Evolutionary conservation across 75 land plant genomes (phyloP), one percentile per base, ranked within the genome.

Genomic region (Picea glauca): DNA sequence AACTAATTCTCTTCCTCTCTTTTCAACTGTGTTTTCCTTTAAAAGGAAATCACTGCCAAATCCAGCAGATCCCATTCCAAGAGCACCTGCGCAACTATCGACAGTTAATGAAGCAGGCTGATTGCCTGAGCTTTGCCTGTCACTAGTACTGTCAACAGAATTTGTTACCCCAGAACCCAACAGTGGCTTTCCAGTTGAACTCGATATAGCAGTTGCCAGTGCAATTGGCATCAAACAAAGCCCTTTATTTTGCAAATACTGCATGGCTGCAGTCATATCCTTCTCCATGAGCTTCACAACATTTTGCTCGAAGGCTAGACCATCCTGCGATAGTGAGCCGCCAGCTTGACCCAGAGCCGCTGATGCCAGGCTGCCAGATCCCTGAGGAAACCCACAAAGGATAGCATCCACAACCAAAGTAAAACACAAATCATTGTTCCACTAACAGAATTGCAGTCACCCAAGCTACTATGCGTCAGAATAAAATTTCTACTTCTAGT

Each of bases 141-240:
- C 70, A 66, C 35, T 66, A 8, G 43, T 17, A 66, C 70, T 20
- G 18, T 66, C 70, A 35, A 66, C 31, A 33, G 70, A 66, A 66
- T 35, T 35, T 66, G 70, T 35, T 33, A 38, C 5, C 70, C 70
- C 70, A 35, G 70, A 35, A 32, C 70, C 43, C 70, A 66, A 2
- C 1, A 66, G 43, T 14, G 70, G n/a, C n/a, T 66, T 66, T 66
- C 70, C 70, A 66, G n/a, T 33, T 66, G 70, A 66, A 62, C 23
- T 62, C 23, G 63, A 62, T 61, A 93, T 93, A 50, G 90, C 87
- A 58, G 89, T 82, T 56, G 93, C 95, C 15, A 93, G 80, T 20
- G 93, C 84, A 43, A 87, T 86, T 62, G 93, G 95, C 95, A 93
- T 91, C 77, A 93, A 86, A 67, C 95, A 93, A 57, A 93, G 88